Conservation (phyloP, 2,329 filamentous ascomycete genomes). For the Penicillium corylophilum region DNA sequence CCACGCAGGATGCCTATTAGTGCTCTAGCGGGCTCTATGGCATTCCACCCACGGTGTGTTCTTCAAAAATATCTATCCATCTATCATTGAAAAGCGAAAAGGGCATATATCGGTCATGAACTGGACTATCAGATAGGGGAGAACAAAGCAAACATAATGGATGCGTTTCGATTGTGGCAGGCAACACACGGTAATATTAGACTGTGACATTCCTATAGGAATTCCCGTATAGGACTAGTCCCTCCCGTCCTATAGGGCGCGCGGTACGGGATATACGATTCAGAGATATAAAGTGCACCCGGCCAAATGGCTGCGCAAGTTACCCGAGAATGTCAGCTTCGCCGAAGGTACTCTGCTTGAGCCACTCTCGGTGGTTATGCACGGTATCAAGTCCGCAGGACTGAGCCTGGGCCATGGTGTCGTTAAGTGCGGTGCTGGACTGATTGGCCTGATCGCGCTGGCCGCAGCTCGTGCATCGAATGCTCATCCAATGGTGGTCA, state of each 20-base stretch:
- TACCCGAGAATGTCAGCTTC: constrained; percentile 58
- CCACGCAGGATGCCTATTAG: background rate
- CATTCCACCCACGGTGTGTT: too few relatives aligned
- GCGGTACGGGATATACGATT: constrained; percentile 50
- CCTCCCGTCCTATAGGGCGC: too few relatives aligned
- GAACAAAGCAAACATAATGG: too few relatives aligned
- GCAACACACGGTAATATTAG: too few relatives aligned
- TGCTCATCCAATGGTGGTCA: constrained; percentile 63
- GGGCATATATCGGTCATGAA: too few relatives aligned
- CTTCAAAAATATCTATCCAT: too few relatives aligned
- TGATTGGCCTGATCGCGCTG: constrained; percentile 61
- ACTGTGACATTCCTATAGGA: too few relatives aligned
- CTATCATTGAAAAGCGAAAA: too few relatives aligned
- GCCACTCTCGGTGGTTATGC: constrained; percentile 62
- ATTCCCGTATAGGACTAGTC: too few relatives aligned
- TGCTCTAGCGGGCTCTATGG: too few relatives aligned
- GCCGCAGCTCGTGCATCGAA: constrained; percentile 61
- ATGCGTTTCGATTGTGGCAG: too few relatives aligned
- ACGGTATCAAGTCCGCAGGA: constrained; percentile 56
- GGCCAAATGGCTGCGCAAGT: constrained; percentile 57
- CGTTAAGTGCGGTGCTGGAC: constrained; percentile 62
- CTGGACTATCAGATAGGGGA: too few relatives aligned
- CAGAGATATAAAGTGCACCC: constrained; percentile 63
- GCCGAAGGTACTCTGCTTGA: constrained; percentile 63
- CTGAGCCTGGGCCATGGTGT: constrained; percentile 56